These are phyloP conservation scores for Collybia sp. DNA, from an alignment of 768 basidiomycete species.

Conservation along the genomic window DNA sequence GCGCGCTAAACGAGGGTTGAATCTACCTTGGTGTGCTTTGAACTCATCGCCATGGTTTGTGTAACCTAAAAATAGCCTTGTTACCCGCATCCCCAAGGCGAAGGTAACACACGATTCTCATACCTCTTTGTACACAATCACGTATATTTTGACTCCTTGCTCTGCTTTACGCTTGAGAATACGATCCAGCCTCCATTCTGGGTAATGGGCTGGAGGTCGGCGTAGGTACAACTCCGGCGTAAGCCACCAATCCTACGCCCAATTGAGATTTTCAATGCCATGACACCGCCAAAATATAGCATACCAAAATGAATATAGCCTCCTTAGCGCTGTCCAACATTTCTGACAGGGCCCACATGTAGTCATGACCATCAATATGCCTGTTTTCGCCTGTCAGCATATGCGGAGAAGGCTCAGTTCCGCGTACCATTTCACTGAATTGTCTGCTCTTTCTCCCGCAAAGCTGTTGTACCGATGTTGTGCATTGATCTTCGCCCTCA, in stretches of 20 bases:
- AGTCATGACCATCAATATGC: slow-evolving; percentile 95
- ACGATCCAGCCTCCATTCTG: slow-evolving; percentile 86
- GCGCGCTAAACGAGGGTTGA: background rate
- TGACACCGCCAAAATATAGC: too few species aligned
- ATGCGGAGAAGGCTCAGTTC: background rate
- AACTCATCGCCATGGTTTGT: slow-evolving; percentile 87
- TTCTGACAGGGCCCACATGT: slow-evolving; percentile 93
- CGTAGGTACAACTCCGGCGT: slow-evolving; percentile 93
- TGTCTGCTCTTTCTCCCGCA: slow-evolving; percentile 63
- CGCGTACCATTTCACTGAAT: slow-evolving; percentile 76
- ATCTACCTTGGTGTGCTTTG: slow-evolving; percentile 69
- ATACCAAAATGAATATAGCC: slow-evolving; percentile 81
- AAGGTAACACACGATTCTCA: background rate
- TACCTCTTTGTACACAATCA: slow-evolving; percentile 94
- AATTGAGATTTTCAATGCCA: background rate
- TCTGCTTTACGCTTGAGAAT: slow-evolving; percentile 85
- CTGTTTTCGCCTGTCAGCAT: slow-evolving; percentile 21
- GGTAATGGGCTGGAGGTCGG: slow-evolving; percentile 80
- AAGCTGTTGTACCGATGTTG: slow-evolving; percentile 86
- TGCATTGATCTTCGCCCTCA: slow-evolving; percentile 70
- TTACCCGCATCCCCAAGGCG: background rate
- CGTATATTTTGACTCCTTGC: slow-evolving; percentile 87
- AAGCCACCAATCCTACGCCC: slow-evolving; percentile 81
- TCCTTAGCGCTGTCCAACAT: slow-evolving; percentile 80
- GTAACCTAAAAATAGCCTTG: slow-evolving; percentile 49